Percentiles rank a stretch among this genome's conserved stretches.
phyloP scores from a whole-genome alignment of 495 filamentous ascomycete genomes.

The Aspergillus homomorphus region DNA sequence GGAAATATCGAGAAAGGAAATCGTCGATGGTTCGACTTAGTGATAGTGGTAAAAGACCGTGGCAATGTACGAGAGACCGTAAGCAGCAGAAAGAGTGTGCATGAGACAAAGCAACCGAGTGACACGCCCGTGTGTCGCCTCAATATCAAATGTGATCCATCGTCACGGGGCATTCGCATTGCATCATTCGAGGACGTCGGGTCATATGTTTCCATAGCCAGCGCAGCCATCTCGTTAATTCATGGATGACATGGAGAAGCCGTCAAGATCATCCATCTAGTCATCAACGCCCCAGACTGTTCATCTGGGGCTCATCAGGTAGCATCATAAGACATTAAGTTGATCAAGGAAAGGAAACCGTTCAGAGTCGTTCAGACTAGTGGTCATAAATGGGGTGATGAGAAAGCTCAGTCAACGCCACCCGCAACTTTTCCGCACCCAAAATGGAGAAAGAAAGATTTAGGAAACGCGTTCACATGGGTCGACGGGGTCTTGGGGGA shows the following conservation, averaged over 20 bases:
- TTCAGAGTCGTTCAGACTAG: slow-evolving; percentile 7
- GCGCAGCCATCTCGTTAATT: not conserved
- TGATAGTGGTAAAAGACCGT: not conserved
- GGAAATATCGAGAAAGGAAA: not conserved
- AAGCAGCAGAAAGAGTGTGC: not conserved
- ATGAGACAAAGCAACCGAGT: not conserved
- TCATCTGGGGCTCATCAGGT: slow-evolving; percentile 2
- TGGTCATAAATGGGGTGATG: slow-evolving; percentile 7
- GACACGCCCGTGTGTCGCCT: not conserved
- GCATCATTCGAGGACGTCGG: not conserved
- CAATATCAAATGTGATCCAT: not conserved
- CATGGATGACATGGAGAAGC: not conserved
- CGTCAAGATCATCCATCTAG: not conserved
- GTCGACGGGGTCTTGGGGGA: slow-evolving; percentile 15
- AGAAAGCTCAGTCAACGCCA: slow-evolving; percentile 12
- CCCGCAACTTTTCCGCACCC: slow-evolving; percentile 4
- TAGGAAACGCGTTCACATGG: slow-evolving; percentile 11
- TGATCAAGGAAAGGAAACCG: slow-evolving; percentile 1
- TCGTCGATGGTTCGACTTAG: not conserved
- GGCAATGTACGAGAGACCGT: not conserved
- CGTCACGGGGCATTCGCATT: slow-evolving; percentile 1
- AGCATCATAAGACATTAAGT: slow-evolving; percentile 22
- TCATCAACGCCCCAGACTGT: slow-evolving; percentile 2
- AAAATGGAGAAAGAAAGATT: not conserved
- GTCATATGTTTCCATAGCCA: slow-evolving; percentile 2